A percentile compares a stretch with the other conserved stretches of the same genome.
These are phyloP conservation scores for Arabidopsis arenosa DNA, from an alignment of 345 rosid genomes.

Conservation along the genomic window DNA sequence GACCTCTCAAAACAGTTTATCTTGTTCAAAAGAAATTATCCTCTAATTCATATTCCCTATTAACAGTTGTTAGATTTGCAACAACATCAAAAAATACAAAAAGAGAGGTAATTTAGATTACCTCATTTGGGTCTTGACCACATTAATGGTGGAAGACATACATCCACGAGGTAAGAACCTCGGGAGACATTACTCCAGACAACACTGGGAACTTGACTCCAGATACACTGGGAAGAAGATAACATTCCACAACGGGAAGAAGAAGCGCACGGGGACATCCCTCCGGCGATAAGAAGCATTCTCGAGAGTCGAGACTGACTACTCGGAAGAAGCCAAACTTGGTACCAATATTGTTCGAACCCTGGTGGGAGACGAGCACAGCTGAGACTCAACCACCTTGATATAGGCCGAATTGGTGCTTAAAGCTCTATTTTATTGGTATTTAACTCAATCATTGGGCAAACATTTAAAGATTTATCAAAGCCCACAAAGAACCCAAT, in stretches of 20 bases:
- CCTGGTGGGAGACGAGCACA: background rate
- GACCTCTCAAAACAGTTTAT: too few species aligned
- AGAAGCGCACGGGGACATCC: background rate
- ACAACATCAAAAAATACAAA: background rate
- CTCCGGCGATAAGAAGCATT: background rate
- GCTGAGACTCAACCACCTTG: background rate
- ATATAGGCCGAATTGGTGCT: background rate
- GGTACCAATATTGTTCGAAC: background rate
- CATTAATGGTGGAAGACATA: background rate
- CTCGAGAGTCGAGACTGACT: background rate
- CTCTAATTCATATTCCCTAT: background rate
- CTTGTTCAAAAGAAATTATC: too few species aligned
- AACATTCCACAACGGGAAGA: background rate
- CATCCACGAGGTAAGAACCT: background rate
- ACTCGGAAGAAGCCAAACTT: background rate
- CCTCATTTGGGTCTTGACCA: background rate
- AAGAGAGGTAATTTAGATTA: background rate
- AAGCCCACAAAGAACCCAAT: too few species aligned
- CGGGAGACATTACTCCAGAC: background rate
- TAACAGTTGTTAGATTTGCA: background rate
- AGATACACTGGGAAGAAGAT: background rate
- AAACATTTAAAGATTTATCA: too few species aligned
- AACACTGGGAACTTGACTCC: background rate
- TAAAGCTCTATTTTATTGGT: background rate
- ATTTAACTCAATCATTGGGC: background rate